Percentiles rank a stretch among this genome's conserved stretches.
Conservation (phyloP, 106 monocot genomes). For the Platanthera zijinensis region DNA sequence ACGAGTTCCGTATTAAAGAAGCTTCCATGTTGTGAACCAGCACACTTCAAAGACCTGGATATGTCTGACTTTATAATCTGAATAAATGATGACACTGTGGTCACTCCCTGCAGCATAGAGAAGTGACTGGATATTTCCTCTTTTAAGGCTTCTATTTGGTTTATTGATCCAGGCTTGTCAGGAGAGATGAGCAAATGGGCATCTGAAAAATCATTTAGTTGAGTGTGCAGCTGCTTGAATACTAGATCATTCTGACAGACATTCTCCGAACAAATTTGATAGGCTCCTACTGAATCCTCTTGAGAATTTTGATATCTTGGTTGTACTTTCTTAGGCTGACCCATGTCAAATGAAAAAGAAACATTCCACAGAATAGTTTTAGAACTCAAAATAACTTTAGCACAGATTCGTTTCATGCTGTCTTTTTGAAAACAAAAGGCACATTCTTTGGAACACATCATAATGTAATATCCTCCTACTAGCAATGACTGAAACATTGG, state of each 20-base stretch:
- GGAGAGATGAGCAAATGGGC: constrained; percentile 30
- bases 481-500: constrained; percentile 33
- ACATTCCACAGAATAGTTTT: constrained; percentile 38
- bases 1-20: constrained; percentile 45
- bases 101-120: constrained; percentile 13
- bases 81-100: constrained; percentile 49
- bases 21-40: constrained; percentile 10
- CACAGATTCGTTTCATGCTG: constrained; percentile 9
- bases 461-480: constrained; percentile 49
- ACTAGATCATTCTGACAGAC: constrained; percentile 11
- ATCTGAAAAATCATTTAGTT: constrained; percentile 24
- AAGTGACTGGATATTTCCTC: constrained; percentile 18
- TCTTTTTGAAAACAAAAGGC: background rate
- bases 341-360: constrained; percentile 29
- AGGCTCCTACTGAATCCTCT: constrained; percentile 11
- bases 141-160: constrained; percentile 7
- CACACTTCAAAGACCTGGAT: constrained; percentile 9
- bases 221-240: constrained; percentile 13
- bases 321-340: constrained; percentile 5
- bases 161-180: constrained; percentile 6
- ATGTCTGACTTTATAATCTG: constrained; percentile 25
- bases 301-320: constrained; percentile 10
- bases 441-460: constrained; percentile 34
- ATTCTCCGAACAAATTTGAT: constrained; percentile 2
- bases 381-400: constrained; percentile 33